Conservation (phyloP, 345 rosid species). For the Sapria himalayana region DNA sequence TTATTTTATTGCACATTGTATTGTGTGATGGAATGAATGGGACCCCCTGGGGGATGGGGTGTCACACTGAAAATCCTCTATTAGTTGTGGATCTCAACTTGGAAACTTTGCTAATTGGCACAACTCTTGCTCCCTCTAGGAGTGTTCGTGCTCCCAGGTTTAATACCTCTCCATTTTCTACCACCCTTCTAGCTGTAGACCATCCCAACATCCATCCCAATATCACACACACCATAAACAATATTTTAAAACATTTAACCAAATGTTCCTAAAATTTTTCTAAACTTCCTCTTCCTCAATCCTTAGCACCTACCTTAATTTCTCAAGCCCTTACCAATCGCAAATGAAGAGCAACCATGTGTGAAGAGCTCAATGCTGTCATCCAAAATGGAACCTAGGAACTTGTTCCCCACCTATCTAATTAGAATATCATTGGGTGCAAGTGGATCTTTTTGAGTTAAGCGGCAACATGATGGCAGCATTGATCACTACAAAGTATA, state of each 20-base stretch:
- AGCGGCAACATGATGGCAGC: background rate
- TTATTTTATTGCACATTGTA: too few relatives aligned
- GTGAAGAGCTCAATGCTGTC: background rate
- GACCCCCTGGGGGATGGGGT: too few relatives aligned
- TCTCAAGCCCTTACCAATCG: background rate
- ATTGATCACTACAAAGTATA: background rate
- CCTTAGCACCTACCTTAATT: background rate
- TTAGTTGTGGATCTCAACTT: too few relatives aligned
- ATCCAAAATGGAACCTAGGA: background rate
- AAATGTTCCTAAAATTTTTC: background rate
- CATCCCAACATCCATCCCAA: too few relatives aligned
- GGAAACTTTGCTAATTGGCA: too few relatives aligned
- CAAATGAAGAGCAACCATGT: background rate
- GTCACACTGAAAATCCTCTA: too few relatives aligned
- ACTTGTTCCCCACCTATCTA: background rate
- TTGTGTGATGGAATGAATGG: too few relatives aligned
- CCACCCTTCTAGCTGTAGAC: too few relatives aligned
- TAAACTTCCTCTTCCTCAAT: background rate
- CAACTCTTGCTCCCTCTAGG: too few relatives aligned
- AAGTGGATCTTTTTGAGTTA: background rate
- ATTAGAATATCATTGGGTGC: background rate
- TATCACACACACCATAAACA: background rate
- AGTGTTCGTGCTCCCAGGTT: too few relatives aligned
- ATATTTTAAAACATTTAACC: background rate
- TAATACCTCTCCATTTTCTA: too few relatives aligned